Evolutionary conservation across 2,329 filamentous ascomycete genomes (phyloP).

Genomic region (Cordyceps fumosorosea): DNA sequence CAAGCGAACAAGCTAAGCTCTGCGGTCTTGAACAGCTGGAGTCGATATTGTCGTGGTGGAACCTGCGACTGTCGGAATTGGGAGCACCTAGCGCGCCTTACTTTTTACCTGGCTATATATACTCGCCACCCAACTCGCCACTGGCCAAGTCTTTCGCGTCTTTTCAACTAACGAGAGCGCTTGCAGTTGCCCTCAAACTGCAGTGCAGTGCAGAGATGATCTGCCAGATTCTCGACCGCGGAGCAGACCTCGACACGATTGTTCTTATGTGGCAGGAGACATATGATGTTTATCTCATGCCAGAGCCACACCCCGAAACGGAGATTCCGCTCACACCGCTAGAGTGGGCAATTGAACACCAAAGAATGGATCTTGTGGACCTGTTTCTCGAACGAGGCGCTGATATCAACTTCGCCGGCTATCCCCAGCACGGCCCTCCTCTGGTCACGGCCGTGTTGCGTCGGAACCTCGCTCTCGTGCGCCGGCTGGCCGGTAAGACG

Average conservation of each 20-base stretch:
- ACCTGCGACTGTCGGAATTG: not conserved
- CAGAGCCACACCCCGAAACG: not conserved
- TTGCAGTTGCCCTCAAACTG: conserved; percentile 1
- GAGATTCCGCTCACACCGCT: not conserved
- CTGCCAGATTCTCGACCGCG: not conserved
- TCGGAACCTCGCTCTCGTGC: not conserved
- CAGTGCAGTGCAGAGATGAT: not conserved
- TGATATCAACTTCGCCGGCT: not conserved
- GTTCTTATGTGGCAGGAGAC: not conserved
- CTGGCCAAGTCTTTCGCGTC: not conserved
- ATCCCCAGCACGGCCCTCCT: not conserved
- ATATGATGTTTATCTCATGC: not conserved
- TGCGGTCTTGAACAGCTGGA: not conserved
- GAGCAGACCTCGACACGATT: not conserved
- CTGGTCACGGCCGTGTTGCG: conserved; percentile 2
- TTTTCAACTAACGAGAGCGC: not conserved
- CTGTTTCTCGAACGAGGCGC: conserved; percentile 3
- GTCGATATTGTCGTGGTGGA: not conserved
- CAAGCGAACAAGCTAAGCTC: not conserved
- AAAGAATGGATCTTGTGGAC: not conserved
- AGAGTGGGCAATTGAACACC: conserved; percentile 1
- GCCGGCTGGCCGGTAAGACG: not conserved
- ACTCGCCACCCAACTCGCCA: not conserved
- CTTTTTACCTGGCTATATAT: not conserved
- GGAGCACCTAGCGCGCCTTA: not conserved